phyloP scores from a whole-genome alignment of 164 flowering plant species.

The Amborella trichopoda region DNA sequence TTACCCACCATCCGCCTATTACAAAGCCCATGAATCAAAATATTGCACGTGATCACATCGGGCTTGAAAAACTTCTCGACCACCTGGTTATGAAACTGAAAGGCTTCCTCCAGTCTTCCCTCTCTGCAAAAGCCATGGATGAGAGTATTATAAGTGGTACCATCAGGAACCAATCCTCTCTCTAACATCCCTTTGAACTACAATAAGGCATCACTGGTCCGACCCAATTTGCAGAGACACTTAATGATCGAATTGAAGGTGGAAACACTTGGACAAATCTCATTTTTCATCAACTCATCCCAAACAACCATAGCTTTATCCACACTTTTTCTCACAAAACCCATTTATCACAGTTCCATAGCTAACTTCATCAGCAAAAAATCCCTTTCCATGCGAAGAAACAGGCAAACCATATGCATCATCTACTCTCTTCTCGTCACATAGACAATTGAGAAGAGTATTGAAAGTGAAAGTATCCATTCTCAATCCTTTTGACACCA shows the following conservation, averaged over 20 bases:
- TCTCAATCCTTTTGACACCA: conserved; percentile 55
- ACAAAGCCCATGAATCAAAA: conserved; percentile 72
- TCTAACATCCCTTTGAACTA: conserved; percentile 62
- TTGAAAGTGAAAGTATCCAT: conserved; percentile 58
- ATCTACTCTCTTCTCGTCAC: conserved; percentile 40
- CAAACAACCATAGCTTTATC: conserved; percentile 59
- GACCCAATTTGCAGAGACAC: conserved; percentile 57
- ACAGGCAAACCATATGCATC: conserved; percentile 43
- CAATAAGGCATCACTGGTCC: conserved; percentile 38
- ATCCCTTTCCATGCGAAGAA: conserved; percentile 45
- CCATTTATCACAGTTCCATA: conserved; percentile 76
- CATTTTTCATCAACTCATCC: conserved; percentile 66
- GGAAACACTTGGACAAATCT: conserved; percentile 42
- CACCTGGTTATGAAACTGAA: conserved; percentile 69
- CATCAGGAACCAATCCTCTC: conserved; percentile 64
- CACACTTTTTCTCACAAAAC: conserved; percentile 32
- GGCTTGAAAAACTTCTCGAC: conserved; percentile 70
- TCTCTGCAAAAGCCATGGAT: conserved; percentile 65
- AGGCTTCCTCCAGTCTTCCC: conserved; percentile 65
- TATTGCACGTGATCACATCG: conserved; percentile 54
- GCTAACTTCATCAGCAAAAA: conserved; percentile 56
- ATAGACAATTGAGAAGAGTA: conserved; percentile 43
- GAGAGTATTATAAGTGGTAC: conserved; percentile 62
- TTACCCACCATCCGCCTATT: conserved; percentile 61
- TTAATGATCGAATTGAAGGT: conserved; percentile 60